phyloP scores from a whole-genome alignment of 2,329 filamentous ascomycete species.

The Ophiosphaerella narmari region DNA sequence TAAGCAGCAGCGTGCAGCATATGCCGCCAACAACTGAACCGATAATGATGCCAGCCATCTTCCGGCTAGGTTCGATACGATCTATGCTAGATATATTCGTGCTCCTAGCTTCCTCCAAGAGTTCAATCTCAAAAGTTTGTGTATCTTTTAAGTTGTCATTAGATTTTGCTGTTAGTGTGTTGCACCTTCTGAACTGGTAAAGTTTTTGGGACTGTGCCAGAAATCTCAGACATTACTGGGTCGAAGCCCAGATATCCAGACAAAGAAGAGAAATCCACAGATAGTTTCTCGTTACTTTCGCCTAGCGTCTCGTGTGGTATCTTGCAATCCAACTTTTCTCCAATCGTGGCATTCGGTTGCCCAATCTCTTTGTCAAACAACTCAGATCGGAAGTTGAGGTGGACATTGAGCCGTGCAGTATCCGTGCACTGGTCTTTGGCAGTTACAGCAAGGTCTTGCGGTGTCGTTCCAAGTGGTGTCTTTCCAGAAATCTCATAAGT shows the following conservation, averaged over 20 bases:
- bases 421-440: slow-evolving; percentile 66
- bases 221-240: slow-evolving; percentile 48
- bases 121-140: slow-evolving; percentile 51
- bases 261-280: slow-evolving; percentile 51
- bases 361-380: slow-evolving; percentile 52
- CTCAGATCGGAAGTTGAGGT: slow-evolving; percentile 47
- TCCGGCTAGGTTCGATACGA: slow-evolving; percentile 6
- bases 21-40: slow-evolving; percentile 42
- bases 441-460: slow-evolving; percentile 66
- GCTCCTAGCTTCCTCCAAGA: slow-evolving; percentile 22
- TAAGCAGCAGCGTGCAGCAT: slow-evolving; percentile 30
- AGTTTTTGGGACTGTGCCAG: slow-evolving; percentile 55
- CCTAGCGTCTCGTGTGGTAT: slow-evolving; percentile 52
- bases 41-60: slow-evolving; percentile 26
- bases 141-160: slow-evolving; percentile 40
- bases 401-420: slow-evolving; percentile 61
- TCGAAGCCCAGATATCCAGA: slow-evolving; percentile 58
- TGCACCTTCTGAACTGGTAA: slow-evolving; percentile 46
- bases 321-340: slow-evolving; percentile 54
- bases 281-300: slow-evolving; percentile 47
- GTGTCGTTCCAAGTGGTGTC: slow-evolving; percentile 62
- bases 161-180: slow-evolving; percentile 49
- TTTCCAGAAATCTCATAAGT: slow-evolving; percentile 69
- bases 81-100: slow-evolving; percentile 10
- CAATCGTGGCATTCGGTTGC: slow-evolving; percentile 55